Base-by-base conservation (phyloP, 192 early-diverging fungal species). In the Oehlia diaphana region DNA sequence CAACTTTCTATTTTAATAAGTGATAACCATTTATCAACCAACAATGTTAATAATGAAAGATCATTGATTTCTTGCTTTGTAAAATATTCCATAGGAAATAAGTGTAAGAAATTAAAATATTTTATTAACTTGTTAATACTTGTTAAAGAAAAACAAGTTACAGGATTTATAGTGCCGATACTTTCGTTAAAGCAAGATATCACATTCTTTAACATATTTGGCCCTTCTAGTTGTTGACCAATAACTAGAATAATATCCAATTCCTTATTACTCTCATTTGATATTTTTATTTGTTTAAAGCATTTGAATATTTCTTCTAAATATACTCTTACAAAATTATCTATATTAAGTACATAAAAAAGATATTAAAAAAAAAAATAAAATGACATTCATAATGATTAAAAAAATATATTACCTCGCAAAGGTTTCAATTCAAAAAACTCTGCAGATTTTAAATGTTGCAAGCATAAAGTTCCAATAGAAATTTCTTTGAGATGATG, bases 41-140 rank as follows among this genome's bases (percentile, higher is more conserved):
- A 19, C 8, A 77, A 31, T 77, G 13, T 12, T 13, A 77, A 33
- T 26, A 42, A 4, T 12, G 39, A 47, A 47, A 77, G n/a, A 63
- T 19, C 16, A 31, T 33, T 42, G 9, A 42, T 33, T 77, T 77
- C 75, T 23, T 37, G 7, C 65, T 66, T 66, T 47, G 64, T 37
- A 31, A 77, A 77, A 49, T 77, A 77, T 77, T 77, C 75, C 9
- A 39, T 49, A 7, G 75, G 39, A 49, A 77, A 66, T 47, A 77
- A 33, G 31, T 42, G 62, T 7, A 66, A 13, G 10, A 75, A 37
- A 35, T 9, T 63, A 21, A 75, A 5, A 63, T 31, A 28, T 31
- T 13, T 23, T 31, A 14, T 12, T 31, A 72, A 19, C 26, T 50
- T 72, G 4, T 72, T 14, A 13, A 49, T 72, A 26, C 13, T 14